Percentiles rank a stretch among this genome's conserved stretches.
These are phyloP conservation scores for Kalmanozyma brasiliensis DNA, from an alignment of 1,284 basidiomycete genomes.

Conservation along the genomic window DNA sequence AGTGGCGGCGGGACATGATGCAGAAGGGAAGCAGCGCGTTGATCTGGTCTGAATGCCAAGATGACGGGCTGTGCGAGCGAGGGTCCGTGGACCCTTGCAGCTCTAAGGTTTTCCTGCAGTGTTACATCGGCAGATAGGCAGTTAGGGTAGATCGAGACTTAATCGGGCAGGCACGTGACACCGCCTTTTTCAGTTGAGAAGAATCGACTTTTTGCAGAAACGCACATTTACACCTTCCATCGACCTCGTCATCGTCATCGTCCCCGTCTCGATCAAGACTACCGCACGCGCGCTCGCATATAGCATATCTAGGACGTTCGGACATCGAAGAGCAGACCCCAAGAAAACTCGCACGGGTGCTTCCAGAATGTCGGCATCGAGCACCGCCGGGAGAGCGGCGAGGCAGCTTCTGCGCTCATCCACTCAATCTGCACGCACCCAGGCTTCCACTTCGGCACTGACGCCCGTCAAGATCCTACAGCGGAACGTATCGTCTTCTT, in stretches of 20 bases:
- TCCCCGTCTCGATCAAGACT: too few species aligned
- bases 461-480: conserved; percentile 1
- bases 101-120: background rate
- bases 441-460: conserved; percentile 21
- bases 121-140: background rate
- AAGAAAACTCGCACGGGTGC: too few species aligned
- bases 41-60: too few species aligned
- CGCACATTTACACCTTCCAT: background rate
- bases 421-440: background rate
- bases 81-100: conserved; percentile 16
- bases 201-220: conserved; percentile 28
- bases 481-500: conserved; percentile 35
- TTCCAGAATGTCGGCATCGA: conserved; percentile 23
- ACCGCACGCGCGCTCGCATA: too few species aligned
- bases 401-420: conserved; percentile 22
- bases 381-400: conserved; percentile 21
- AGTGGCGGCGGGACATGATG: too few species aligned
- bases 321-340: too few species aligned
- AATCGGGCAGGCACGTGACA: conserved; percentile 9
- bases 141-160: too few species aligned
- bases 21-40: too few species aligned
- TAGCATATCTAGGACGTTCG: too few species aligned
- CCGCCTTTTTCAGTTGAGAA: conserved; percentile 13
- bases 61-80: too few species aligned
- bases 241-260: conserved; percentile 2